Evolutionary conservation across 305 asterid genomes (phyloP).

Genomic region (Lippia alba): DNA sequence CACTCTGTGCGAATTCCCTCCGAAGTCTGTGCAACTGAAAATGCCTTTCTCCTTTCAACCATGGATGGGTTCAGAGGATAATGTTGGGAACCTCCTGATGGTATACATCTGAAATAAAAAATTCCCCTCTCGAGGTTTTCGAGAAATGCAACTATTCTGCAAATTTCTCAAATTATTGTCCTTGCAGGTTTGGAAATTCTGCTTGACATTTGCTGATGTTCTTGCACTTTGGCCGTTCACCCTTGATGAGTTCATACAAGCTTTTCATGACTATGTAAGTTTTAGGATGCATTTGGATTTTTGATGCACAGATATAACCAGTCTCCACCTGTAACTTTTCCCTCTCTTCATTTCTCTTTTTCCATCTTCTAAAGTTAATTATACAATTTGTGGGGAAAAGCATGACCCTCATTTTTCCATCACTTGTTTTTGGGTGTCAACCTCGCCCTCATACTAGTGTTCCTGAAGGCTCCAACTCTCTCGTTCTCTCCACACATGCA

Average conservation of each 20-base stretch:
- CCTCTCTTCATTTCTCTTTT: background rate
- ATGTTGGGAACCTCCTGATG: constrained; percentile 94
- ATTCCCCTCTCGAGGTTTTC: constrained; percentile 8
- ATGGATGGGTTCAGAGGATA: constrained; percentile 90
- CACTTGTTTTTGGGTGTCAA: constrained; percentile 7
- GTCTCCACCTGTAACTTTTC: constrained; percentile 11
- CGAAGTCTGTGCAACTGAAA: constrained; percentile 75
- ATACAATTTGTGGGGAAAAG: constrained; percentile 1
- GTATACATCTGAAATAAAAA: constrained; percentile 42
- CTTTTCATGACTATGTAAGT: constrained; percentile 94
- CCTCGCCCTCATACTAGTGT: background rate
- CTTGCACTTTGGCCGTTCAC: constrained; percentile 98
- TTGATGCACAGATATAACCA: constrained; percentile 2
- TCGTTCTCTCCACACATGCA: background rate
- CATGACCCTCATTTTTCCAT: constrained; percentile 4
- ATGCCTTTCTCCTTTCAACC: constrained; percentile 84
- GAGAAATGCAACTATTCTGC: constrained; percentile 7
- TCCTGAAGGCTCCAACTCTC: background rate
- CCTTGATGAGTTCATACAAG: constrained; percentile 93
- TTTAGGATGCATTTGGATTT: constrained; percentile 33
- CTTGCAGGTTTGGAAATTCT: constrained; percentile 96
- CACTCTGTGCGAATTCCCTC: constrained; percentile 87
- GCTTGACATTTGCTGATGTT: constrained; percentile 92
- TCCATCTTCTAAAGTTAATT: background rate
- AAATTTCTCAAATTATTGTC: constrained; percentile 33